These are phyloP conservation scores for Thalassiosira mediterranea DNA, from an alignment of 352 stramenopile genomes.

Conservation along the genomic window DNA sequence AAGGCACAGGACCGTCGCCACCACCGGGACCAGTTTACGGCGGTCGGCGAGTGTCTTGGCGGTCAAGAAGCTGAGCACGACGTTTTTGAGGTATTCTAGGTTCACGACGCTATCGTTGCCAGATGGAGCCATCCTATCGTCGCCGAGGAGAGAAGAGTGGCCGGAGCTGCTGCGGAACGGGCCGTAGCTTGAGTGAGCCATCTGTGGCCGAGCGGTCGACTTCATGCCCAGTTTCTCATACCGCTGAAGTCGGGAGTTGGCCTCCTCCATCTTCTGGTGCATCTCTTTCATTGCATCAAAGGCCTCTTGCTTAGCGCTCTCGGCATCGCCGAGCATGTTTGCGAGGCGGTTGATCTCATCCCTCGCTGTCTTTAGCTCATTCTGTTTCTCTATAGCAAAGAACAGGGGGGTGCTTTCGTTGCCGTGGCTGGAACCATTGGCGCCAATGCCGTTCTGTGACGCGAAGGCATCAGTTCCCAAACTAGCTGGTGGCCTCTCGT, in stretches of 20 bases:
- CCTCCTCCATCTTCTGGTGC: conserved; percentile 67
- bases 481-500: conserved; percentile 7
- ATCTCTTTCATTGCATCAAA: conserved; percentile 75
- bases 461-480: background rate
- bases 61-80: conserved; percentile 82
- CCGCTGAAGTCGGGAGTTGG: conserved; percentile 59
- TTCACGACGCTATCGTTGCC: conserved; percentile 63
- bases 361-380: conserved; percentile 78
- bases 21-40: conserved; percentile 73
- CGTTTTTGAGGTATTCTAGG: conserved; percentile 84
- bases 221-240: conserved; percentile 64
- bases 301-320: conserved; percentile 74
- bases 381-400: conserved; percentile 85
- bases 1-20: conserved; percentile 76
- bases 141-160: conserved; percentile 10
- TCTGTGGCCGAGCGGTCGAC: conserved; percentile 17
- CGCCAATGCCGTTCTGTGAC: conserved; percentile 4
- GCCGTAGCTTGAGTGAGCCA: conserved; percentile 34
- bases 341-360: conserved; percentile 82
- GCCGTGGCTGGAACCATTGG: background rate
- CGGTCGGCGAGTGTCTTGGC: conserved; percentile 69
- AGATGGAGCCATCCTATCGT: conserved; percentile 11
- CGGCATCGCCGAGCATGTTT: conserved; percentile 71
- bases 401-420: conserved; percentile 77
- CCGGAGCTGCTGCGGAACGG: conserved; percentile 25